Evolutionary conservation across 2,329 filamentous ascomycete species (phyloP).

Genomic region (Neurospora sp.): DNA sequence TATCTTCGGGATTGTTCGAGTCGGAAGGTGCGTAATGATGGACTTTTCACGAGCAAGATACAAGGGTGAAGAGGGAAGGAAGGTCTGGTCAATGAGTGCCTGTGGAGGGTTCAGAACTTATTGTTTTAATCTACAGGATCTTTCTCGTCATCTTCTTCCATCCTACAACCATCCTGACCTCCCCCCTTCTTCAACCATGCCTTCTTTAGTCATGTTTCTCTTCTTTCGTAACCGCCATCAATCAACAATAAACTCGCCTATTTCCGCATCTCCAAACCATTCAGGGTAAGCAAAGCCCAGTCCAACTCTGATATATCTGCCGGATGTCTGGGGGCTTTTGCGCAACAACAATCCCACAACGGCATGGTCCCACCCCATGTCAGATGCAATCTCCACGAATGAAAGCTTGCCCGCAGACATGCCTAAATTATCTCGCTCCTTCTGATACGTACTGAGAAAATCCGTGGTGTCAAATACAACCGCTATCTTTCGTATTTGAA

Average conservation of each 20-base stretch:
- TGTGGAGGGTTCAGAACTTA: neutral
- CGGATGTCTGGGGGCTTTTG: neutral
- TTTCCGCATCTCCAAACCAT: neutral
- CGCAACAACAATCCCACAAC: neutral
- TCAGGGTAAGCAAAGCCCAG: rapidly evolving
- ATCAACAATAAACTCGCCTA: neutral
- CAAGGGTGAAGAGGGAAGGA: too few relatives aligned
- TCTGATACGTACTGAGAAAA: neutral
- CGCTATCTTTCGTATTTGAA: too few relatives aligned
- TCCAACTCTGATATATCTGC: neutral
- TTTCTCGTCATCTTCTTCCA: too few relatives aligned
- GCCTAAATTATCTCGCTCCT: neutral
- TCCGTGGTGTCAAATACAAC: neutral
- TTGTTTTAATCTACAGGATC: too few relatives aligned
- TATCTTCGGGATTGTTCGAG: neutral
- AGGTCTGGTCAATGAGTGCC: too few relatives aligned
- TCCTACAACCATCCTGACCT: too few relatives aligned
- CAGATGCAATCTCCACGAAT: neutral
- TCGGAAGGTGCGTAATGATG: neutral
- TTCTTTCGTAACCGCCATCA: too few relatives aligned
- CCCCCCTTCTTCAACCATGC: too few relatives aligned
- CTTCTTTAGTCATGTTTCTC: too few relatives aligned
- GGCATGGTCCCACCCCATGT: too few relatives aligned
- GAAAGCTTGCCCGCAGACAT: neutral
- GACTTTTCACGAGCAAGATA: neutral